A percentile compares a stretch with the other conserved stretches of the same genome.
phyloP scores from a whole-genome alignment of 768 basidiomycete genomes.

The Rhodotorula paludigena region DNA sequence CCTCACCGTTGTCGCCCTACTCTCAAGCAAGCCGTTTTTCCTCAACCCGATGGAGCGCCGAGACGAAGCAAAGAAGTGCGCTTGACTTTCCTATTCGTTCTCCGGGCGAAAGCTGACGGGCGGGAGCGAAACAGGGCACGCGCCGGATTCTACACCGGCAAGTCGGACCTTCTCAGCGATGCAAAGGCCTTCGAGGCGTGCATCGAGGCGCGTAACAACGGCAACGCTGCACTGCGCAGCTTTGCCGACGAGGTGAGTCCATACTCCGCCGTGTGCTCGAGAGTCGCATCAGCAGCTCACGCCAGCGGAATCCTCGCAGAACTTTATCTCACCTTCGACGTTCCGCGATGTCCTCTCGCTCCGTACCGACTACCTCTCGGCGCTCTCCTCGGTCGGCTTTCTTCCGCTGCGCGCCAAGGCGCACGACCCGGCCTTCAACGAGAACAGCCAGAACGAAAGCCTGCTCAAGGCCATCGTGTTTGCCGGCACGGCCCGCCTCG shows the following conservation, averaged over 20 bases:
- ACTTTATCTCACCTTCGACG: slow-evolving; percentile 71
- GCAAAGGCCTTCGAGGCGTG: slow-evolving; percentile 67
- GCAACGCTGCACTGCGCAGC: slow-evolving; percentile 54
- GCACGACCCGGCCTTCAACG: slow-evolving; percentile 57
- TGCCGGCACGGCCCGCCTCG: slow-evolving; percentile 77
- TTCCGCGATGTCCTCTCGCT: slow-evolving; percentile 73
- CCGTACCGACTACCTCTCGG: slow-evolving; percentile 68
- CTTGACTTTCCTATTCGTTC: neutral
- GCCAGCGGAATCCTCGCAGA: slow-evolving; percentile 50
- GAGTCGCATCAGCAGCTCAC: neutral
- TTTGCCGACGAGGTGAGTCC: slow-evolving; percentile 66
- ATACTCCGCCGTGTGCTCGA: neutral
- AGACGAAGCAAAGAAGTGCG: slow-evolving; percentile 69
- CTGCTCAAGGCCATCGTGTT: slow-evolving; percentile 78
- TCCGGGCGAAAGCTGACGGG: neutral
- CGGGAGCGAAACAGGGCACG: slow-evolving; percentile 60
- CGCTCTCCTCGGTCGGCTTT: slow-evolving; percentile 68
- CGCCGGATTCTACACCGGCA: slow-evolving; percentile 61
- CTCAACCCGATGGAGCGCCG: slow-evolving; percentile 72
- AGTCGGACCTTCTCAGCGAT: slow-evolving; percentile 82
- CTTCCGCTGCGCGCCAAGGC: slow-evolving; percentile 55
- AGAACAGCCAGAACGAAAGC: slow-evolving; percentile 62
- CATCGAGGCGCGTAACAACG: slow-evolving; percentile 37
- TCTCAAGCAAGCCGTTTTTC: slow-evolving; percentile 87
- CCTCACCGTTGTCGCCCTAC: slow-evolving; percentile 70